A percentile compares a stretch with the other conserved stretches of the same genome.
phyloP scores from a whole-genome alignment of 2,329 filamentous ascomycete genomes.

The Aspergillus viridinutans region DNA sequence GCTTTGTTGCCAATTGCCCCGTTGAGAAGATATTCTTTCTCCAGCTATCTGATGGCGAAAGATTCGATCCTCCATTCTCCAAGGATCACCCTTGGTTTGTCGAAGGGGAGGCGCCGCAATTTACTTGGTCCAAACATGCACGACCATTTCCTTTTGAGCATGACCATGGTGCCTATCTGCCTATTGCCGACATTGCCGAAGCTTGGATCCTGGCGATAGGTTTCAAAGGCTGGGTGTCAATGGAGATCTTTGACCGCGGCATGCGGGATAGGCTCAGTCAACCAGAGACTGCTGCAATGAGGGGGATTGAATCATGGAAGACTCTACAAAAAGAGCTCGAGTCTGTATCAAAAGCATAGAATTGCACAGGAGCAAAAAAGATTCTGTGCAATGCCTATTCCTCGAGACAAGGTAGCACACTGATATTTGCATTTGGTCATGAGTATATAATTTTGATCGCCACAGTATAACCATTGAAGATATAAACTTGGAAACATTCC shows the following conservation, averaged over 20 bases:
- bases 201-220: constrained; percentile 26
- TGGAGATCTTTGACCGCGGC: neutral
- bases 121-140: constrained; percentile 28
- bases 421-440: too few species aligned
- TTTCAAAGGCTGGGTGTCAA: too few species aligned
- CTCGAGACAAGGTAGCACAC: too few species aligned
- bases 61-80: constrained; percentile 28
- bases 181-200: constrained; percentile 23
- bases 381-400: too few species aligned
- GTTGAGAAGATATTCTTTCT: constrained; percentile 33
- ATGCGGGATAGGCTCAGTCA: too few species aligned
- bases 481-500: too few species aligned
- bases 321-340: too few species aligned
- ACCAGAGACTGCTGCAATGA: constrained; percentile 11
- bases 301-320: constrained; percentile 6
- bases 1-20: constrained; percentile 16
- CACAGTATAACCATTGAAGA: too few species aligned
- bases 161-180: constrained; percentile 23
- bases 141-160: constrained; percentile 30
- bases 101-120: constrained; percentile 24
- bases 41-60: constrained; percentile 35
- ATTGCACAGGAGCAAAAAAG: too few species aligned
- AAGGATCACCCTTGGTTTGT: constrained; percentile 26
- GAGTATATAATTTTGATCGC: too few species aligned
- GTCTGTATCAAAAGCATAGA: too few species aligned